Conservation (phyloP, 441 rosid species). For the Pelargonium fulgidum region DNA sequence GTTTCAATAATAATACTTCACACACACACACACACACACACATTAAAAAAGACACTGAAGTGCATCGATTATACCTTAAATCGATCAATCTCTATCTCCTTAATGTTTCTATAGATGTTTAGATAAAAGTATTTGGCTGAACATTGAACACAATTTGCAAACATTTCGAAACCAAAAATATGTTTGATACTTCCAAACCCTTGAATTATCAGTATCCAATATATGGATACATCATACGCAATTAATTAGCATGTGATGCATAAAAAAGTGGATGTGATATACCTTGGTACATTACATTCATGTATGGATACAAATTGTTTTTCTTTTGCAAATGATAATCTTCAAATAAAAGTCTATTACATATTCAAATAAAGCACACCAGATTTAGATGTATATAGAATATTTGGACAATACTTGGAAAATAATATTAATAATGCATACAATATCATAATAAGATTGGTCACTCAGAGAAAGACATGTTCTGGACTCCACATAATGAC, state of each 20-base stretch:
- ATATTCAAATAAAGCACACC: not conserved
- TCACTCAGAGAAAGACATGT: too few relatives aligned
- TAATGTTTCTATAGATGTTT: not conserved
- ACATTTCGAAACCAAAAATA: not conserved
- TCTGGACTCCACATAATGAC: too few relatives aligned
- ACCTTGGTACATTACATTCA: not conserved
- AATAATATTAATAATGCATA: too few relatives aligned
- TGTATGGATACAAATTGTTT: not conserved
- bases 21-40: not conserved
- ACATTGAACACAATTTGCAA: not conserved
- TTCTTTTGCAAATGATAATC: not conserved
- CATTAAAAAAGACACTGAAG: not conserved
- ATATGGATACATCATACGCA: not conserved
- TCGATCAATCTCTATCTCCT: not conserved
- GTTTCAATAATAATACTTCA: not conserved
- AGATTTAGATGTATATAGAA: not conserved
- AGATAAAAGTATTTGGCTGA: not conserved
- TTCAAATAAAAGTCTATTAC: not conserved
- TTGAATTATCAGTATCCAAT: not conserved
- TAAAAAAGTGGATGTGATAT: not conserved
- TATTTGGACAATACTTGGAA: too few relatives aligned
- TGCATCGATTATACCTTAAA: not conserved
- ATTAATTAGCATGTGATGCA: not conserved
- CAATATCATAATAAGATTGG: too few relatives aligned
- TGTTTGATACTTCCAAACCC: not conserved